These are phyloP conservation scores for Coemansia sp. DNA, from an alignment of 192 early-diverging fungal species.

Conservation along the genomic window DNA sequence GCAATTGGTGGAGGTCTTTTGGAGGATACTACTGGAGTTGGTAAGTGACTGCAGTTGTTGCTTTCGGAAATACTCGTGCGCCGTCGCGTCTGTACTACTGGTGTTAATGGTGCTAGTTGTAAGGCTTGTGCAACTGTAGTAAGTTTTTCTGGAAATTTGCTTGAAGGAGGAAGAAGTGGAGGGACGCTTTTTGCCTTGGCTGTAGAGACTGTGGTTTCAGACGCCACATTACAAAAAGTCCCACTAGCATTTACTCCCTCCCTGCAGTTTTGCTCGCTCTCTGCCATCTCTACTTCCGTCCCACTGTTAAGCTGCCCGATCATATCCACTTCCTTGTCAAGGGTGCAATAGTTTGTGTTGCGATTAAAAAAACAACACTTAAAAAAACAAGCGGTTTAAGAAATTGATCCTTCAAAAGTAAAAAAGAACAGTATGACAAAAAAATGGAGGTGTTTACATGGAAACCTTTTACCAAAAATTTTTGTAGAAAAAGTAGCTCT, in stretches of 20 bases:
- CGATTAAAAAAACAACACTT: neutral
- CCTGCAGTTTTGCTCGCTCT: conserved; percentile 16
- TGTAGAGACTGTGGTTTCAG: neutral
- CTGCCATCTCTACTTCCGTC: neutral
- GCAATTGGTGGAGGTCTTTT: conserved; percentile 1
- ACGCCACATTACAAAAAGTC: neutral
- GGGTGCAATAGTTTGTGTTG: neutral
- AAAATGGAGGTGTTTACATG: no score
- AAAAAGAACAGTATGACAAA: conserved; percentile 15
- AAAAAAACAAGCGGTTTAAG: neutral
- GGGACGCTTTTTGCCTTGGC: neutral
- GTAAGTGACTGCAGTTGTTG: neutral
- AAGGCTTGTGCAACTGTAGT: neutral
- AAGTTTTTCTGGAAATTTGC: neutral
- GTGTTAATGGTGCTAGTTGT: conserved; percentile 1
- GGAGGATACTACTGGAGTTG: neutral
- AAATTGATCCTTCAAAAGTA: neutral
- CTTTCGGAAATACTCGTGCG: conserved; percentile 7
- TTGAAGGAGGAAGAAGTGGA: neutral
- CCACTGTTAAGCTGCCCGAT: neutral
- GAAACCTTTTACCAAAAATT: no score
- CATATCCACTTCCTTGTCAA: neutral
- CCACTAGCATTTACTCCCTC: conserved; percentile 3
- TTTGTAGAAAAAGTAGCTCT: no score
- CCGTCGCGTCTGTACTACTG: neutral